phyloP scores from a whole-genome alignment of 192 early-diverging fungal species.

The Umbelopsis ramanniana region DNA sequence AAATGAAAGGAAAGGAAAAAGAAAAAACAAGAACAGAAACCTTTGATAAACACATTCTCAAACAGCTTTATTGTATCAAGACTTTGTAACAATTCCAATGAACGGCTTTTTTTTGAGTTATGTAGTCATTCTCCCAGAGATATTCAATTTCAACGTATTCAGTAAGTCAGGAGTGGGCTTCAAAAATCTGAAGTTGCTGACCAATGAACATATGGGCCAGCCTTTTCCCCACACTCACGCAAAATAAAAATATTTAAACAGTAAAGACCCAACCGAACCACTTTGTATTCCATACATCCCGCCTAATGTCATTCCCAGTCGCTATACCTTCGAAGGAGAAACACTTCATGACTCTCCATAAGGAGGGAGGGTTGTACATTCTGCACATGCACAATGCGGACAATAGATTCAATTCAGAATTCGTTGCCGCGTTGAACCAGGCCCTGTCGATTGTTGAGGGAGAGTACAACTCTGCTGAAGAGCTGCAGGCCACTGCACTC shows the following conservation, averaged over 20 bases:
- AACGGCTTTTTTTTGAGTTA: background rate
- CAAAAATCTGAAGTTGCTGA: background rate
- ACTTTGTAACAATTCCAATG: no score
- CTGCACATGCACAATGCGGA: constrained; percentile 67
- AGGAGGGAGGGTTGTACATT: constrained; percentile 62
- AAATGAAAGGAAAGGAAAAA: background rate
- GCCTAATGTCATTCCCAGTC: constrained; percentile 31
- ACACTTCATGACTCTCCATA: constrained; percentile 29
- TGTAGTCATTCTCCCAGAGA: background rate
- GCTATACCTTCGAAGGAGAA: constrained; percentile 32
- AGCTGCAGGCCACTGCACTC: constrained; percentile 54
- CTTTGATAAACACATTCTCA: background rate
- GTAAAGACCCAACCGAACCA: background rate
- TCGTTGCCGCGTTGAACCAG: constrained; percentile 57
- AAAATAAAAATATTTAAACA: no score
- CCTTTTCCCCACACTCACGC: background rate
- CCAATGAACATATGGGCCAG: background rate
- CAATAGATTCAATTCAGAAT: constrained; percentile 69
- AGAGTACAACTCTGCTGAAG: constrained; percentile 43
- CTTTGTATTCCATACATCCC: background rate
- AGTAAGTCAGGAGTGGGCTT: background rate
- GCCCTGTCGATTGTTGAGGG: constrained; percentile 64
- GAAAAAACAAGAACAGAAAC: background rate
- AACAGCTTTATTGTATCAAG: no score
- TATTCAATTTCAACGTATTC: constrained; percentile 20